phyloP scores from a whole-genome alignment of 2,329 filamentous ascomycete genomes.

The Xylaria polymorpha region DNA sequence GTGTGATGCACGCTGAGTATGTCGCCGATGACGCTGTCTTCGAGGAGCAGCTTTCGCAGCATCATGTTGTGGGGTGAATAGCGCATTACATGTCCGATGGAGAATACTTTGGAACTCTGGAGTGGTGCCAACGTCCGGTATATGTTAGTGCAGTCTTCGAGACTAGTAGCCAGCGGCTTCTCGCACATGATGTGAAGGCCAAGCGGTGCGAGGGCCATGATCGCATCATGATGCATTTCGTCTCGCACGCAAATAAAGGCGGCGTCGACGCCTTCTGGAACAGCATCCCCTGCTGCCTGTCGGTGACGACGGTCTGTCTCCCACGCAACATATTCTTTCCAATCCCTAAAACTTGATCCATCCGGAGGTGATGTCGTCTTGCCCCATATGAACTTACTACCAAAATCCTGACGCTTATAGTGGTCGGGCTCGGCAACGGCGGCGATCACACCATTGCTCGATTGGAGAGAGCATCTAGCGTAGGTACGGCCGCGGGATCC shows the following conservation, averaged over 20 bases:
- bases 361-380: constrained; percentile 59
- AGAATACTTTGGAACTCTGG: constrained; percentile 70
- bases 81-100: constrained; percentile 91
- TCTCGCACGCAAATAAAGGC: constrained; percentile 79
- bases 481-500: constrained; percentile 83
- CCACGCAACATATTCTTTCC: constrained; percentile 80
- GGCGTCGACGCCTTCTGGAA: constrained; percentile 69
- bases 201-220: constrained; percentile 77
- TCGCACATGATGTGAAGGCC: constrained; percentile 90
- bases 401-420: constrained; percentile 80
- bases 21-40: constrained; percentile 82
- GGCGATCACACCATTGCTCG: constrained; percentile 74
- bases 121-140: constrained; percentile 65
- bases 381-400: constrained; percentile 79
- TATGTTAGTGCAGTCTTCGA: constrained; percentile 82
- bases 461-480: constrained; percentile 72
- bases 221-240: constrained; percentile 85
- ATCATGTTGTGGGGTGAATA: constrained; percentile 94
- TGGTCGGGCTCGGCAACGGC: constrained; percentile 84
- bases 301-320: constrained; percentile 71
- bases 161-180: constrained; percentile 86
- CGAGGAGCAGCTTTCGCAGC: constrained; percentile 79
- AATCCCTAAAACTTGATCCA: constrained; percentile 77
- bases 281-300: constrained; percentile 60
- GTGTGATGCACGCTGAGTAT: constrained; percentile 89